These are phyloP conservation scores for Podila clonocystis DNA, from an alignment of 192 early-diverging fungal species.

Conservation along the genomic window DNA sequence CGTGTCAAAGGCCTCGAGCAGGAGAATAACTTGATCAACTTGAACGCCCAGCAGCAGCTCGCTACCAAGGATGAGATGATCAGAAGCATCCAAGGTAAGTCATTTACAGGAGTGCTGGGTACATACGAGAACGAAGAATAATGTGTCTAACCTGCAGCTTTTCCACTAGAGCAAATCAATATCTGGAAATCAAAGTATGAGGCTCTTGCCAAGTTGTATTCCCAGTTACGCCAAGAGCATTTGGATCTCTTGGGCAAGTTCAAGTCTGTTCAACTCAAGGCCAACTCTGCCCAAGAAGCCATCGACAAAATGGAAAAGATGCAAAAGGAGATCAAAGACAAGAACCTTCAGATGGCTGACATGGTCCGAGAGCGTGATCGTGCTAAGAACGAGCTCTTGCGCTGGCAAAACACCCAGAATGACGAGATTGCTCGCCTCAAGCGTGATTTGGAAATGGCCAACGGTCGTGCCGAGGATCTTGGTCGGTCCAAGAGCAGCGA, in stretches of 20 bases:
- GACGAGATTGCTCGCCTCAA: constrained; percentile 86
- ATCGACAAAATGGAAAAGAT: constrained; percentile 83
- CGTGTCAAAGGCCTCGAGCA: constrained; percentile 86
- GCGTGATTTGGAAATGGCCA: constrained; percentile 82
- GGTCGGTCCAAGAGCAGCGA: constrained; percentile 83
- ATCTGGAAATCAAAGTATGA: constrained; percentile 99
- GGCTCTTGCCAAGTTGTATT: constrained; percentile 97
- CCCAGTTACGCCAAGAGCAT: constrained; percentile 95
- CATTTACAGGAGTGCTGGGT: neutral
- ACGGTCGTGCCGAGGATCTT: constrained; percentile 81
- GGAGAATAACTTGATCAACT: constrained; percentile 78
- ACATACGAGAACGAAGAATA: neutral
- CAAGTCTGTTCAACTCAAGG: constrained; percentile 85
- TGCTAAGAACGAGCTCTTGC: constrained; percentile 83
- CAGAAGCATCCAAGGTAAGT: constrained; percentile 77
- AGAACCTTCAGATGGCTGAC: constrained; percentile 74
- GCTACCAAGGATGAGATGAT: constrained; percentile 88
- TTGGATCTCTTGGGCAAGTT: constrained; percentile 92
- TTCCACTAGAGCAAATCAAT: constrained; percentile 80
- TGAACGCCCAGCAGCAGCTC: constrained; percentile 77
- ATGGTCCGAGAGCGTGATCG: constrained; percentile 93
- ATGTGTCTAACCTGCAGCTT: neutral
- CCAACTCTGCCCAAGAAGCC: constrained; percentile 86
- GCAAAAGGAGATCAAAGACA: constrained; percentile 74
- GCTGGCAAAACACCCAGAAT: constrained; percentile 80